Evolutionary conservation across 352 stramenopile species (phyloP).

Genomic region (Phytophthora cactorum): DNA sequence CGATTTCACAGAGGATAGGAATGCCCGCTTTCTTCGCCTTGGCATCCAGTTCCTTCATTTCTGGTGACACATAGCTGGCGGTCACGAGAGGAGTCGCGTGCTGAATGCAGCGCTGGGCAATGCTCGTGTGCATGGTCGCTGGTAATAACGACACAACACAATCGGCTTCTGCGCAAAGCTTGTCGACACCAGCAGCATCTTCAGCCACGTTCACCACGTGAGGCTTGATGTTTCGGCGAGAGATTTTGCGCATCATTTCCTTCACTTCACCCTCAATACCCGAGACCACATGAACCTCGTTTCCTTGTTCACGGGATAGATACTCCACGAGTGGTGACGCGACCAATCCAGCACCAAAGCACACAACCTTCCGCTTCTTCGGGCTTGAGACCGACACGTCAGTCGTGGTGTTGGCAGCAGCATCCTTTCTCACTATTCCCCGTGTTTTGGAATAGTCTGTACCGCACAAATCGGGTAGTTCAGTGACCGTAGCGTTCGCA

Average conservation of each 20-base stretch:
- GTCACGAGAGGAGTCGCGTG: slow-evolving; percentile 92
- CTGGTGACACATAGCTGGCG: slow-evolving; percentile 95
- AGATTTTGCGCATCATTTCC: slow-evolving; percentile 72
- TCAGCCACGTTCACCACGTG: slow-evolving; percentile 83
- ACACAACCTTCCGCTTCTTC: slow-evolving; percentile 86
- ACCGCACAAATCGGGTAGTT: slow-evolving; percentile 81
- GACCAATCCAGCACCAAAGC: slow-evolving; percentile 88
- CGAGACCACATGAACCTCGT: slow-evolving; percentile 81
- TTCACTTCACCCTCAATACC: slow-evolving; percentile 75
- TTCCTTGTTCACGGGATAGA: slow-evolving; percentile 71
- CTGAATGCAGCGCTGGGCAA: slow-evolving; percentile 91
- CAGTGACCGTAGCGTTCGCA: slow-evolving; percentile 86
- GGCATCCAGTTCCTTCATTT: slow-evolving; percentile 90
- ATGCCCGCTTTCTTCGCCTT: slow-evolving; percentile 83
- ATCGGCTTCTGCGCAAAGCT: slow-evolving; percentile 82
- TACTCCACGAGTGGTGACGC: slow-evolving; percentile 88
- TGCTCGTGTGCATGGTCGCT: slow-evolving; percentile 92
- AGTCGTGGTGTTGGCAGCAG: slow-evolving; percentile 39
- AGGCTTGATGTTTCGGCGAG: slow-evolving; percentile 68
- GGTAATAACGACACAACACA: slow-evolving; percentile 95
- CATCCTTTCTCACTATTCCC: slow-evolving; percentile 57
- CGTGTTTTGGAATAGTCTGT: slow-evolving; percentile 80
- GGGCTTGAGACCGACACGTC: slow-evolving; percentile 57
- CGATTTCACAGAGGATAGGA: slow-evolving; percentile 95
- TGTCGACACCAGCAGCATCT: slow-evolving; percentile 50